These are phyloP conservation scores for Xenosphaeropsis pyriputrescens DNA, from an alignment of 2,329 filamentous ascomycete genomes.

Conservation along the genomic window DNA sequence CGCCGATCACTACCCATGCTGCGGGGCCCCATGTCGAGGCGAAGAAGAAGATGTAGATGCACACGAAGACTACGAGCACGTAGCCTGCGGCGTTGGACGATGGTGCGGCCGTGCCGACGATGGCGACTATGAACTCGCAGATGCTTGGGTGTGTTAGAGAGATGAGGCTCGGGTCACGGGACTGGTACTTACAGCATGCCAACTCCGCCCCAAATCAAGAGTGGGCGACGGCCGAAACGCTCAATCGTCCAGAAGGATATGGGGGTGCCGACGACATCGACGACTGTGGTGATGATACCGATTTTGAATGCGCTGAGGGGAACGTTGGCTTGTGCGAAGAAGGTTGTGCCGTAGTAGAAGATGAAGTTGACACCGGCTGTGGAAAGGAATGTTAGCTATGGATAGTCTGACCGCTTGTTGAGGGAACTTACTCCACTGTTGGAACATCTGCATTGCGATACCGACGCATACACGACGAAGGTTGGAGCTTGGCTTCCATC, in stretches of 20 bases:
- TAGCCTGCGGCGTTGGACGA: constrained; percentile 28
- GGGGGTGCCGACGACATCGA: constrained; percentile 1
- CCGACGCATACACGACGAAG: constrained; percentile 57
- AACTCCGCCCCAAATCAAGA: constrained; percentile 64
- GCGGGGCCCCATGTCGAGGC: constrained; percentile 18
- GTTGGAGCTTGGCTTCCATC: constrained; percentile 43
- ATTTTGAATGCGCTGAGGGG: constrained; percentile 42
- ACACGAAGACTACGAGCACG: constrained; percentile 72
- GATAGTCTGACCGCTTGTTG: constrained; percentile 51
- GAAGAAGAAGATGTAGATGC: constrained; percentile 74
- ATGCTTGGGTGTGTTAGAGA: constrained; percentile 19
- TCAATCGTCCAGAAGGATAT: constrained; percentile 45
- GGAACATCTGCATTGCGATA: constrained; percentile 70
- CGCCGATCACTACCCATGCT: constrained; percentile 69
- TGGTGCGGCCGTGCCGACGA: constrained; percentile 28
- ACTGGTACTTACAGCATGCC: constrained; percentile 47
- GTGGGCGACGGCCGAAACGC: constrained; percentile 61
- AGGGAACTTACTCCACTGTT: constrained; percentile 39
- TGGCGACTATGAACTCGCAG: constrained; percentile 77
- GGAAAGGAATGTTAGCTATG: constrained; percentile 23
- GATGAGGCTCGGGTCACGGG: not conserved
- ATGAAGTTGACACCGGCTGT: constrained; percentile 67
- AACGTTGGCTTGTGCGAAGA: constrained; percentile 53
- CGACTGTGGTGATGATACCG: constrained; percentile 36
- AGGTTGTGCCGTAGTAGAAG: constrained; percentile 71